Base-by-base conservation (phyloP, 192 early-diverging fungal genomes). In the Chytriomyces confervae region DNA sequence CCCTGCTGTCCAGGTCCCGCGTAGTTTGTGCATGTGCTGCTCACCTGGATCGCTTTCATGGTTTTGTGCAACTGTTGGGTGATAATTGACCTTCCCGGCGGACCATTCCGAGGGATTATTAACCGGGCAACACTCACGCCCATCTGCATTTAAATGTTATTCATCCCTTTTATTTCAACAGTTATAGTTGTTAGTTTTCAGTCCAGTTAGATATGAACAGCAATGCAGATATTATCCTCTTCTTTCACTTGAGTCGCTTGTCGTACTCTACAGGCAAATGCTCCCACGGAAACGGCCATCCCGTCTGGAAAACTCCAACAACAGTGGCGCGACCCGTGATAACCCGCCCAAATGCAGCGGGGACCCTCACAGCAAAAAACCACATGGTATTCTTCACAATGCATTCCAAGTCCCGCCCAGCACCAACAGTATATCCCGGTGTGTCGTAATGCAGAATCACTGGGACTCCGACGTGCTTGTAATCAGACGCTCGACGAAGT, bases 391-490 rank as follows among this genome's bases (percentile, higher is more conserved):
- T 73, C 50, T 79, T 79, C 7, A 79, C 62, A 9, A 73, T 61
- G 61, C 57, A 70, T 53, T 79, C 77, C 47, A 61, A 63, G 48
- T 73, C 77, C 9, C 77, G 20, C 45, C 43, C 69, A 4, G 9
- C 44, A 16, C 77, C 77, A 16, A 79, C 70, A 5, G 61, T 43
- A 47, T 63, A 66, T 10, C 71, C 71, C 53, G 72, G 16, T 4
- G 36, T 23, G 62, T 79, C 77, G 29, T 71, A 79, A 46, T 79
- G 51, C 5, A 79, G 62, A 3, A 72, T 24, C 20, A 79, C 77
- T 11, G 77, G 77, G 72, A 79, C 70, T 7, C 77, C 77, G 29
- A 79, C 66, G 46, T 79, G 77, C 27, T 72, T 79, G 69, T 72
- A 79, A 50, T 79, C 77, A 16, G 48, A 23, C 44, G 61, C 77